Base-by-base conservation (phyloP, 805 yeast species). In the Ogataea nakhonphanomensis region DNA sequence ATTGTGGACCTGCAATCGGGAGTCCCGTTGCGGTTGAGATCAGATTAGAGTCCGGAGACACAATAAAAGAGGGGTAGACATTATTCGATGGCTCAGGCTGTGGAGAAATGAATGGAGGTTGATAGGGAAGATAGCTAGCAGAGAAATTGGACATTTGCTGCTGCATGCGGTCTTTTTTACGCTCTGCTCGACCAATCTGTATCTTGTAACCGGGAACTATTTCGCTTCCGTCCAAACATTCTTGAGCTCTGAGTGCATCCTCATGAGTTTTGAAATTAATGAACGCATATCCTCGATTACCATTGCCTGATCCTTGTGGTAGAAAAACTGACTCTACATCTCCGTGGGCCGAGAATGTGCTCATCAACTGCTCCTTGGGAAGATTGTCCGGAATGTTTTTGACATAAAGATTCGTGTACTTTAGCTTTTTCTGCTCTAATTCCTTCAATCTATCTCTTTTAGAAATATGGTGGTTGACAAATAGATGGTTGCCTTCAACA, bases 391-490 rank as follows among this genome's bases (percentile, higher is more conserved):
- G 78, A 36, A 79, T 56, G 46, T 75, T 73, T 34, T 71, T 73
- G 26, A 79, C 71, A 43, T 79, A 77, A 27, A 84, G 65, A 40
- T 74, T 74, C 35, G 70, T 69, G 53, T 74, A 76, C 45, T 74
- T 74, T 32, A 73, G 59, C 49, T 66, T 67, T 46, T 65, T 67
- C 29, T 65, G 58, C 46, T 69, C 73, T 34, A 73, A 61, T 40
- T 72, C 72, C 33, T 69, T 61, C 35, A 73, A 64, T 38, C 89
- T 64, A 53, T 81, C 87, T 43, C 73, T 71, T 49, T 79, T 76
- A 34, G 83, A 80, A 33, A 81, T 71, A 57, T 83, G 87, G 53
- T 71, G 79, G 51, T 81, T 79, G 35, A 82, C 71, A 50, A 74
- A 78, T 25, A 76, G 56, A 15, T 65, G 62, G 41, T 65, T 55